Evolutionary conservation across 176 grass and related monocot genomes (phyloP).

Genomic region (Tillandsia leiboldiana): DNA sequence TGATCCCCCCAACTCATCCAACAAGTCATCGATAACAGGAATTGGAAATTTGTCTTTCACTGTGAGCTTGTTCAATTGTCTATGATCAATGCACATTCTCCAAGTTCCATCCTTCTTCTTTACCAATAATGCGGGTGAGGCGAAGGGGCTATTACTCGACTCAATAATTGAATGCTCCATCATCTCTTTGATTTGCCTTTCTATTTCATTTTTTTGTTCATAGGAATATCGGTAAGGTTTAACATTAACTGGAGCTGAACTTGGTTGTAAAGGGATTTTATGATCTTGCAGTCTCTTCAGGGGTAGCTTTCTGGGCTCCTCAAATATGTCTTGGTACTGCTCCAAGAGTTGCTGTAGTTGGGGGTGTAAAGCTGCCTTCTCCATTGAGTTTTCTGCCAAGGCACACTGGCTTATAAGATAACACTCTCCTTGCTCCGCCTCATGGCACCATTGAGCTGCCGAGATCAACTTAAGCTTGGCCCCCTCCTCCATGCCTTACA

Average conservation of each 20-base stretch:
- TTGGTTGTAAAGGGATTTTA: too few species aligned
- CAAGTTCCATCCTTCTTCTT: conserved; percentile 13
- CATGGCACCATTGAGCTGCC: too few species aligned
- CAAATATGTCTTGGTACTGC: too few species aligned
- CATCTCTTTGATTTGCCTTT: background rate
- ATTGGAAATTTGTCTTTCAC: conserved; percentile 7
- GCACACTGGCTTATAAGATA: too few species aligned
- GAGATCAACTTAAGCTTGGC: too few species aligned
- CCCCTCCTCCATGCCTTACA: too few species aligned
- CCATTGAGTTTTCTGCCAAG: too few species aligned
- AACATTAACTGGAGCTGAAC: background rate
- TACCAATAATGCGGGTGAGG: background rate
- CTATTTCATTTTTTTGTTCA: background rate
- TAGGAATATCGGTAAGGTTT: background rate
- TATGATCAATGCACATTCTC: conserved; percentile 7
- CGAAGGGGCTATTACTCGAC: background rate
- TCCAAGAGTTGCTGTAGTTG: too few species aligned
- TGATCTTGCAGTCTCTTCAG: too few species aligned
- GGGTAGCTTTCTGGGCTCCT: too few species aligned
- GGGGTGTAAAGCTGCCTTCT: too few species aligned
- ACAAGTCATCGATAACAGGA: background rate
- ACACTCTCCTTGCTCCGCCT: too few species aligned
- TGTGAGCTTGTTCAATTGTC: background rate
- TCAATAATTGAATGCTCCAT: background rate
- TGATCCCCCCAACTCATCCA: background rate